phyloP scores from a whole-genome alignment of 2,329 filamentous ascomycete species.

The Penicillium sp. region DNA sequence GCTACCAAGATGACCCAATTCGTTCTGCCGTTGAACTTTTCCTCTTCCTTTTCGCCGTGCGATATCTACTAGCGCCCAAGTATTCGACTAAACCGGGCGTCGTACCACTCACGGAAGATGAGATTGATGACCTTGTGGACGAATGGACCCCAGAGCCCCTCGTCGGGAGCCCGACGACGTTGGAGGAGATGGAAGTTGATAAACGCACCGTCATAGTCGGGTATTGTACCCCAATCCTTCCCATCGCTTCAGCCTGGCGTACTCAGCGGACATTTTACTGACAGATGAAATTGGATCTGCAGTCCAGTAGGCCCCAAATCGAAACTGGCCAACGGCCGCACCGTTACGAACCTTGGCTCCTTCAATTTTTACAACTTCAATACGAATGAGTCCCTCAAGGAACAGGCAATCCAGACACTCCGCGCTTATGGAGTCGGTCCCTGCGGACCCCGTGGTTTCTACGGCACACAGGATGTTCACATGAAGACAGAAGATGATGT shows the following conservation, averaged over 20 bases:
- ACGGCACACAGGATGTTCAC: slow-evolving; percentile 96
- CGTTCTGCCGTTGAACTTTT: slow-evolving; percentile 91
- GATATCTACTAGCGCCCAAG: slow-evolving; percentile 85
- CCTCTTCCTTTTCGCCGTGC: slow-evolving; percentile 90
- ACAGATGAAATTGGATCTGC: slow-evolving; percentile 12
- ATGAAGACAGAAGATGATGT: slow-evolving; percentile 96
- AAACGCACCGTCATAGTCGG: slow-evolving; percentile 84
- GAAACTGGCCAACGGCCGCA: slow-evolving; percentile 83
- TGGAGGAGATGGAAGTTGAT: slow-evolving; percentile 80
- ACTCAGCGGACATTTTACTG: slow-evolving; percentile 3
- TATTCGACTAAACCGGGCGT: slow-evolving; percentile 93
- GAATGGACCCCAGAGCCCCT: slow-evolving; percentile 96
- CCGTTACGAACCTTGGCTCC: slow-evolving; percentile 87
- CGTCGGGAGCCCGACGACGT: slow-evolving; percentile 66
- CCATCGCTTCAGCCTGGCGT: neutral
- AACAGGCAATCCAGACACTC: slow-evolving; percentile 90
- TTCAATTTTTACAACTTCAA: slow-evolving; percentile 99
- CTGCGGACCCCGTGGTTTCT: slow-evolving; percentile 95
- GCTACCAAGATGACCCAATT: slow-evolving; percentile 95
- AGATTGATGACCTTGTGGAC: slow-evolving; percentile 94
- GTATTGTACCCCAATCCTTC: slow-evolving; percentile 47
- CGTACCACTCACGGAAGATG: slow-evolving; percentile 86
- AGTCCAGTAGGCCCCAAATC: slow-evolving; percentile 87
- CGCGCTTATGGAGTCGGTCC: slow-evolving; percentile 95
- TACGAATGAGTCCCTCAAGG: slow-evolving; percentile 84